phyloP scores from a whole-genome alignment of 805 yeast species.

The Candida parachauliodes region DNA sequence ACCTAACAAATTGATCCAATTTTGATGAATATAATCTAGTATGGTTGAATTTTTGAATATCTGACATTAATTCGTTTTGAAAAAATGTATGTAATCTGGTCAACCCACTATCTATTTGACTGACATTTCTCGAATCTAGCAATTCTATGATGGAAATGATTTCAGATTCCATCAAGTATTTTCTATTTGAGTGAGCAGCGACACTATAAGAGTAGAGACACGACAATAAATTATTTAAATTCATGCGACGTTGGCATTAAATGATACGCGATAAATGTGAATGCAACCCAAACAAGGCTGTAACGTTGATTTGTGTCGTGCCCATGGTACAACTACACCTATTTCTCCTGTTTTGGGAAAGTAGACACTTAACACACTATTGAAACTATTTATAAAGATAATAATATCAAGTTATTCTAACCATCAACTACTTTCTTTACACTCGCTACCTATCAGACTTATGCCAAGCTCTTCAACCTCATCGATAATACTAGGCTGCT shows the following conservation, averaged over 20 bases:
- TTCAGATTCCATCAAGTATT: slow-evolving; percentile 11
- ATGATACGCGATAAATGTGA: not conserved
- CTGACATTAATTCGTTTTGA: slow-evolving; percentile 7
- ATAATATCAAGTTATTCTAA: too few relatives aligned
- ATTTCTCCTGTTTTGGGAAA: not conserved
- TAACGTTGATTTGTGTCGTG: slow-evolving; percentile 1
- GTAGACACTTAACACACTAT: not conserved
- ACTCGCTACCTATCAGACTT: too few relatives aligned
- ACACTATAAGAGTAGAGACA: too few relatives aligned
- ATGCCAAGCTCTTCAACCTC: slow-evolving; percentile 10
- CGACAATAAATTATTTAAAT: too few relatives aligned
- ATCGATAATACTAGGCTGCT: slow-evolving; percentile 53
- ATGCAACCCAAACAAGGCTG: slow-evolving; percentile 2
- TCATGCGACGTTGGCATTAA: too few relatives aligned
- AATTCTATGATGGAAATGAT: slow-evolving; percentile 14
- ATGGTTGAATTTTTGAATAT: slow-evolving; percentile 11
- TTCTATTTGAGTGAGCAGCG: too few relatives aligned
- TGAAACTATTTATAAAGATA: too few relatives aligned
- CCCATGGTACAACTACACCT: not conserved
- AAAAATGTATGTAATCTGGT: not conserved
- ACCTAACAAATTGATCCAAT: slow-evolving; percentile 27
- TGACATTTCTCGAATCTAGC: slow-evolving; percentile 12
- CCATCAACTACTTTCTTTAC: too few relatives aligned
- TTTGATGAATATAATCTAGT: slow-evolving; percentile 4
- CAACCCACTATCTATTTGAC: slow-evolving; percentile 13